Evolutionary conservation across 176 grass and related monocot genomes (phyloP), one percentile per base, ranked within the genome.

Genomic region (Saccharum spontaneum): DNA sequence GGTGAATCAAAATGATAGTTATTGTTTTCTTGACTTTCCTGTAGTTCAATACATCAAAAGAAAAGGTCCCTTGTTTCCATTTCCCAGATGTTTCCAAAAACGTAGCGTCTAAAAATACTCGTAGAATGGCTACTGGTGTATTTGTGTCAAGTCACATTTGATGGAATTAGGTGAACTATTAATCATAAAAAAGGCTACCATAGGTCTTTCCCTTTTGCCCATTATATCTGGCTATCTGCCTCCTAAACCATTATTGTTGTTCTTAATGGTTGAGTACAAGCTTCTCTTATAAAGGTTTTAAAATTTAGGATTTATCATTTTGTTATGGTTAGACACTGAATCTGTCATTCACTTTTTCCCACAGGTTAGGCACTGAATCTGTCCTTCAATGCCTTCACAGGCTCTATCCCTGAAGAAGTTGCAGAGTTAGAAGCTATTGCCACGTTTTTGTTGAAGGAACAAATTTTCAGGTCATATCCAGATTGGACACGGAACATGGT

Each of bases 241-340:
- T 59, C 48, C 23, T 78, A 48, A 83, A 69, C 31, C 61, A 39
- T n/a, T 83, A 13, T 61, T 75, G 38, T 76, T 76, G 23, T 61
- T 75, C 46, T 88, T 52, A 26, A 31, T 83, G 64, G 40, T 30
- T 85, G 49, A 63, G 77, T 37, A 74, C 76, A 71, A 7, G 3
- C 22, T 73, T 84, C 43, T 85, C 31, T 89, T n/a, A 69, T 84
- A 62, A 70, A 70, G 10, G 3, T 49, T 39, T 7, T 78, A 63
- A 15, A 67, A 8, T 66, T 61, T 86, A 39, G 36, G 45, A 37
- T 40, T 82, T 71, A 55, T 81, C 44, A 10, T 57, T 46, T 80
- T 57, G 62, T 73, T 48, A 76, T 9, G 9, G 46, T n/a, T n/a
- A 28, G 69, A 7, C 67, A 82, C 55, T 59, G 55, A 59, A 59